A percentile compares a stretch with the other conserved stretches of the same genome.
phyloP scores from a whole-genome alignment of 495 filamentous ascomycete genomes.

The Neurospora sp. region DNA sequence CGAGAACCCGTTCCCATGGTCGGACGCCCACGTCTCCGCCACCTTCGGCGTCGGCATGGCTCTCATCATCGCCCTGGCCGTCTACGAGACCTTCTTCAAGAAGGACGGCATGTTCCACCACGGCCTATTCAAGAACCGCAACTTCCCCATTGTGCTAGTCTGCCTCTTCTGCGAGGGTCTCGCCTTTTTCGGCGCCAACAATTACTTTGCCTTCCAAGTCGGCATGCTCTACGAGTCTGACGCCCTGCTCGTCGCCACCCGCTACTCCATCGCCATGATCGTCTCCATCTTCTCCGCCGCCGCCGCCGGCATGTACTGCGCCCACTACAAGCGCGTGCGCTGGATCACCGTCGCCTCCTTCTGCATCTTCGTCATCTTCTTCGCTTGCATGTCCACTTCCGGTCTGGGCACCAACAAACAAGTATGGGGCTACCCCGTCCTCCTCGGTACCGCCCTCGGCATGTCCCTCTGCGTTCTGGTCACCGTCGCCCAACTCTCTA shows the following conservation, averaged over 20 bases:
- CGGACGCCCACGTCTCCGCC: slow-evolving; percentile 19
- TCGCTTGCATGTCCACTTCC: slow-evolving; percentile 21
- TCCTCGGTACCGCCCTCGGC: slow-evolving; percentile 22
- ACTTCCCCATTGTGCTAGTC: slow-evolving; percentile 21
- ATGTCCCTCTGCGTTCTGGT: slow-evolving; percentile 17
- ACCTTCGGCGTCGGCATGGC: slow-evolving; percentile 21
- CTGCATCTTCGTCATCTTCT: slow-evolving; percentile 18
- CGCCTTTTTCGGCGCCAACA: slow-evolving; percentile 28
- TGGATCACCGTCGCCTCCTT: slow-evolving; percentile 17
- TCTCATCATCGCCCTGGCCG: slow-evolving; percentile 8
- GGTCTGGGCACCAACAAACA: background rate
- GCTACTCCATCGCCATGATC: slow-evolving; percentile 21
- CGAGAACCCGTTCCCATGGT: slow-evolving; percentile 25
- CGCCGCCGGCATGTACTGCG: slow-evolving; percentile 15
- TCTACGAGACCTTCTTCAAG: slow-evolving; percentile 23
- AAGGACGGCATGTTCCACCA: slow-evolving; percentile 31
- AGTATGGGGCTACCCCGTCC: slow-evolving; percentile 23
- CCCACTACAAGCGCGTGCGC: slow-evolving; percentile 15
- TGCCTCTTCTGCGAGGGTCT: slow-evolving; percentile 25
- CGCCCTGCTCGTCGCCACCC: slow-evolving; percentile 10
- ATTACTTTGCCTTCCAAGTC: slow-evolving; percentile 27
- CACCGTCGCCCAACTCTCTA: slow-evolving; percentile 23
- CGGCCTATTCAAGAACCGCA: slow-evolving; percentile 21
- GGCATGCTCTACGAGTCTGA: slow-evolving; percentile 21
- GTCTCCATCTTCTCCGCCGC: slow-evolving; percentile 9